Conservation (phyloP, 2,329 filamentous ascomycete species). For the Paecilomyces sp. region DNA sequence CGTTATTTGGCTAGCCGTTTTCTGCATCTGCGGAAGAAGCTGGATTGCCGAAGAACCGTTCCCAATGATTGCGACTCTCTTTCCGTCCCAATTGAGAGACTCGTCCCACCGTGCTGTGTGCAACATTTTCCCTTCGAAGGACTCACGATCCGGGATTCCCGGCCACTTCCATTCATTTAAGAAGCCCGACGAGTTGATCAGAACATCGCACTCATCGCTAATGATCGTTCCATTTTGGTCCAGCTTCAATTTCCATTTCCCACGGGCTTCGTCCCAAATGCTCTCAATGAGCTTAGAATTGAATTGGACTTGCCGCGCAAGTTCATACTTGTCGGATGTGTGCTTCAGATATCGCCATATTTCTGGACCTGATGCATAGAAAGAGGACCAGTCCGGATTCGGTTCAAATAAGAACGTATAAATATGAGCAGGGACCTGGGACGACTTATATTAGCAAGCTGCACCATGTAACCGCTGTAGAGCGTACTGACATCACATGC, state of each 20-base stretch:
- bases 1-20: background rate
- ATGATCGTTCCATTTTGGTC: conserved; percentile 8
- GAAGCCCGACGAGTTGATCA: conserved; percentile 19
- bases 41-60: conserved; percentile 18
- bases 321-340: conserved; percentile 31
- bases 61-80: conserved; percentile 18
- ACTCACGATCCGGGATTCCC: conserved; percentile 22
- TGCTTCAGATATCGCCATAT: conserved; percentile 37
- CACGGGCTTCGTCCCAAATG: conserved; percentile 24
- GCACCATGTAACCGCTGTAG: background rate
- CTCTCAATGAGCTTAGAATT: conserved; percentile 29
- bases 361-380: conserved; percentile 34
- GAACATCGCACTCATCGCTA: conserved; percentile 15
- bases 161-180: conserved; percentile 22
- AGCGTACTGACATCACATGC: conserved; percentile 20
- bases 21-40: conserved; percentile 2
- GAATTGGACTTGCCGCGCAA: conserved; percentile 31
- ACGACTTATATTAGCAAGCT: background rate
- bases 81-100: conserved; percentile 15
- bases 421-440: conserved; percentile 21
- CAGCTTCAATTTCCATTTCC: conserved; percentile 13
- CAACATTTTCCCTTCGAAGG: conserved; percentile 25
- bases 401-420: conserved; percentile 38
- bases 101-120: conserved; percentile 25
- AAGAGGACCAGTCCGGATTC: conserved; percentile 37